Percentiles rank a stretch among this genome's conserved stretches.
These are phyloP conservation scores for Saccharum hybrid DNA, from an alignment of 202 grass and related monocot genomes.

Conservation along the genomic window DNA sequence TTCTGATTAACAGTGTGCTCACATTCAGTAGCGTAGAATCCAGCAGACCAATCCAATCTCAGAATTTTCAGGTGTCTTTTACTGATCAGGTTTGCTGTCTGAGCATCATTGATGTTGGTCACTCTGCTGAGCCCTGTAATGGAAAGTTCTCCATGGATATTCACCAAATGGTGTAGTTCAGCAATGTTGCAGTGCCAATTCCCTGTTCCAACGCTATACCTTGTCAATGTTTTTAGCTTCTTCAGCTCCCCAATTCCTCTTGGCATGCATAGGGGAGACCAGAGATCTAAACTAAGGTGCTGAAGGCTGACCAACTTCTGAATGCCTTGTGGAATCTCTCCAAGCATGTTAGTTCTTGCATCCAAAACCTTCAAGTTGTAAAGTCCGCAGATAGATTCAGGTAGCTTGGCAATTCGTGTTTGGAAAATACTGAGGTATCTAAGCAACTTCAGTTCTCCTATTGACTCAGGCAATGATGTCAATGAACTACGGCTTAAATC, in stretches of 20 bases:
- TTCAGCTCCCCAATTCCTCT: conserved; percentile 42
- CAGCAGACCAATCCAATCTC: conserved; percentile 39
- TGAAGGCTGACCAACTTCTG: conserved; percentile 43
- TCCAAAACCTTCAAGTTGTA: conserved; percentile 50
- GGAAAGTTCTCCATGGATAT: conserved; percentile 38
- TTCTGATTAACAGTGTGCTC: conserved; percentile 10
- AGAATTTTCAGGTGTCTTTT: conserved; percentile 41
- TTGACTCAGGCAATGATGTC: conserved; percentile 40
- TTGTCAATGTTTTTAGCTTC: conserved; percentile 39
- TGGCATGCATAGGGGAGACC: conserved; percentile 38
- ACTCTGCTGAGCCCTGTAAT: conserved; percentile 44
- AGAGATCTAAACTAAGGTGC: conserved; percentile 31
- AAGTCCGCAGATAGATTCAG: conserved; percentile 46
- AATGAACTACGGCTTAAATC: conserved; percentile 38
- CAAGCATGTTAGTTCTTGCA: conserved; percentile 30
- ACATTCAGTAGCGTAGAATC: conserved; percentile 1
- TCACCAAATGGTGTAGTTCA: conserved; percentile 44
- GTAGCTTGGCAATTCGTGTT: conserved; percentile 34
- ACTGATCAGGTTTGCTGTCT: conserved; percentile 26
- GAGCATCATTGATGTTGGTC: conserved; percentile 30
- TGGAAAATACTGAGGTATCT: conserved; percentile 43
- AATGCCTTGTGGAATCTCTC: conserved; percentile 43
- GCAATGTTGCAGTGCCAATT: conserved; percentile 38
- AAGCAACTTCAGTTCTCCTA: conserved; percentile 45
- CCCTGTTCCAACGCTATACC: conserved; percentile 36